Evolutionary conservation across 495 filamentous ascomycete genomes (phyloP).

Genomic region (Hapsidospora chrysogenum): DNA sequence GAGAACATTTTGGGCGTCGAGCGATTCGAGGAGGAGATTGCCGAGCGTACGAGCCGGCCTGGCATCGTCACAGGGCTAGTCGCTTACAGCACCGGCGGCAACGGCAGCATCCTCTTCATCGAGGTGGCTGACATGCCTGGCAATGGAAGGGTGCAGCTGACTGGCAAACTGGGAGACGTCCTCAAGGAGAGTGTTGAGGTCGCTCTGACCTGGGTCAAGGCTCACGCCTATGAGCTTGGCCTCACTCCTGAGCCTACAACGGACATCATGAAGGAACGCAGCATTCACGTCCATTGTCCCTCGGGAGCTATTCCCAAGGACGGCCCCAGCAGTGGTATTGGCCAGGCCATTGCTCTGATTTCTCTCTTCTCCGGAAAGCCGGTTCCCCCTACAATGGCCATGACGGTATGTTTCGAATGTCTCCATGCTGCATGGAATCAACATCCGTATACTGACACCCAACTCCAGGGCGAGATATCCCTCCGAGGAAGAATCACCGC

Average conservation of each 20-base stretch:
- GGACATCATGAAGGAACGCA: constrained; percentile 91
- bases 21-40: constrained; percentile 88
- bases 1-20: constrained; percentile 88
- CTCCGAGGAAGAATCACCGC: constrained; percentile 73
- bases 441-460: not conserved
- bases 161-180: constrained; percentile 94
- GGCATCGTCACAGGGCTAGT: constrained; percentile 95
- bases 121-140: constrained; percentile 97
- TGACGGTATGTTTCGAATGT: constrained; percentile 44
- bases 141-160: constrained; percentile 83
- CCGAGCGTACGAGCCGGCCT: constrained; percentile 71
- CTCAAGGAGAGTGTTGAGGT: constrained; percentile 96
- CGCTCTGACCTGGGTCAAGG: constrained; percentile 88
- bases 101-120: constrained; percentile 95
- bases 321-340: constrained; percentile 73
- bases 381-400: constrained; percentile 84
- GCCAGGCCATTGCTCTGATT: constrained; percentile 85
- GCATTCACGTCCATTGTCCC: constrained; percentile 92
- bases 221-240: constrained; percentile 83
- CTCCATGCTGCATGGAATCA: constrained; percentile 2
- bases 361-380: constrained; percentile 78
- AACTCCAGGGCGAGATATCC: constrained; percentile 60
- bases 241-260: constrained; percentile 64
- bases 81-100: constrained; percentile 84
- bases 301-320: constrained; percentile 92